Evolutionary conservation across 176 grass and related monocot genomes (phyloP).

Genomic region (Phoenix dactylifera): DNA sequence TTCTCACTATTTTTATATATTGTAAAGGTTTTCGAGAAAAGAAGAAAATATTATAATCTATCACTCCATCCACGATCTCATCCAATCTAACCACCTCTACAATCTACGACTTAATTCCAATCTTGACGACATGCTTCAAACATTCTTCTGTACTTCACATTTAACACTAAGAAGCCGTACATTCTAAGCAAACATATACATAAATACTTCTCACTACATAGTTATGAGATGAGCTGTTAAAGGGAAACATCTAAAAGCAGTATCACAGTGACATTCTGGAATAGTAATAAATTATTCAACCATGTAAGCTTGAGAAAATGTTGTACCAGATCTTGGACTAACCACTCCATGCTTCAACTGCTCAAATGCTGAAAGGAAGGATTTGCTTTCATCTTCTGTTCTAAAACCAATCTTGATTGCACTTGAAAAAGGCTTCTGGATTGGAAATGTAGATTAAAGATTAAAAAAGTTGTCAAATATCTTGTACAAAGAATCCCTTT

Average conservation of each 20-base stretch:
- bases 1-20: too few species aligned
- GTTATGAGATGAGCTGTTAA: neutral
- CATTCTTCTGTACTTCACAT: too few species aligned
- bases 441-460: constrained; percentile 32
- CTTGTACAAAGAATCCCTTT: constrained; percentile 13
- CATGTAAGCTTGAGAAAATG: constrained; percentile 29
- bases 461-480: constrained; percentile 26
- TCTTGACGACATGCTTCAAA: too few species aligned
- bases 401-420: constrained; percentile 81
- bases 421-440: constrained; percentile 86
- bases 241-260: constrained; percentile 9
- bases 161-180: too few species aligned
- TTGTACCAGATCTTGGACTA: constrained; percentile 57
- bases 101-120: too few species aligned
- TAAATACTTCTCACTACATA: too few species aligned
- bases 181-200: too few species aligned
- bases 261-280: constrained; percentile 7
- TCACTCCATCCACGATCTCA: too few species aligned
- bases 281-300: constrained; percentile 31
- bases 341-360: constrained; percentile 64
- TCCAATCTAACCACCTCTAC: too few species aligned
- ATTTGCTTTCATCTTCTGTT: constrained; percentile 83
- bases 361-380: constrained; percentile 67
- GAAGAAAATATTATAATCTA: too few species aligned
- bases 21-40: too few species aligned